Conservation (phyloP, 2,329 filamentous ascomycete species). For the Lasiodiplodia sp. region DNA sequence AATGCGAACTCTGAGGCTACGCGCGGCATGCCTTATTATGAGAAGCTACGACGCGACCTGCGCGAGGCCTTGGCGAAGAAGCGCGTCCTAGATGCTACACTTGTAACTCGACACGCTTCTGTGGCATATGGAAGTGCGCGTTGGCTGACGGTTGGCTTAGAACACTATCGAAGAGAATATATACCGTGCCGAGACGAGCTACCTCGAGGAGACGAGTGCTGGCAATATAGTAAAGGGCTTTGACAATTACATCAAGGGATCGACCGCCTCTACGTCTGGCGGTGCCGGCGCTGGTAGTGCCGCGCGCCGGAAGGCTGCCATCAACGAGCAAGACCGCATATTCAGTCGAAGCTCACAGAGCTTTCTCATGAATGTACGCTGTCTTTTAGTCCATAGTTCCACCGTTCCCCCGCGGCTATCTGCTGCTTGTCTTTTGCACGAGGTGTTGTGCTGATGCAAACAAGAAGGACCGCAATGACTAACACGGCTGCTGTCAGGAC, state of each 20-base stretch:
- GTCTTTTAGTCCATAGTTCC: neutral
- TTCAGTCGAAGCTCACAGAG: slow-evolving; percentile 62
- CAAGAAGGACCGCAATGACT: slow-evolving; percentile 20
- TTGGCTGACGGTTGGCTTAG: slow-evolving; percentile 6
- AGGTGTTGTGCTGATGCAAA: slow-evolving; percentile 1
- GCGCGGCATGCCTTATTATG: slow-evolving; percentile 70
- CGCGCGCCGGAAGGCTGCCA: slow-evolving; percentile 67
- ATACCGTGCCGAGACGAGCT: slow-evolving; percentile 80
- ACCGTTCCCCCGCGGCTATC: neutral
- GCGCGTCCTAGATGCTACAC: slow-evolving; percentile 66
- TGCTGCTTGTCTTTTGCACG: neutral
- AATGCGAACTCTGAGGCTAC: slow-evolving; percentile 53
- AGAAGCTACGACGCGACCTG: slow-evolving; percentile 72
- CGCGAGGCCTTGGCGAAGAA: slow-evolving; percentile 73
- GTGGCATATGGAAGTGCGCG: neutral
- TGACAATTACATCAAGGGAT: slow-evolving; percentile 96
- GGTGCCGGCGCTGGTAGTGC: slow-evolving; percentile 46
- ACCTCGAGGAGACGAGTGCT: slow-evolving; percentile 82
- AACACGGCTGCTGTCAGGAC: slow-evolving; percentile 40
- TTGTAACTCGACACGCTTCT: slow-evolving; percentile 52
- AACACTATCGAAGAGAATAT: slow-evolving; percentile 79
- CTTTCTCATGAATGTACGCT: slow-evolving; percentile 45
- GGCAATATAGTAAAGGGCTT: slow-evolving; percentile 98
- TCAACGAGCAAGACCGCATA: slow-evolving; percentile 75
- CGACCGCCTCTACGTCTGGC: slow-evolving; percentile 61